Base-by-base conservation (phyloP, 202 grass and related monocot genomes). In the Hordeum pubiflorum region DNA sequence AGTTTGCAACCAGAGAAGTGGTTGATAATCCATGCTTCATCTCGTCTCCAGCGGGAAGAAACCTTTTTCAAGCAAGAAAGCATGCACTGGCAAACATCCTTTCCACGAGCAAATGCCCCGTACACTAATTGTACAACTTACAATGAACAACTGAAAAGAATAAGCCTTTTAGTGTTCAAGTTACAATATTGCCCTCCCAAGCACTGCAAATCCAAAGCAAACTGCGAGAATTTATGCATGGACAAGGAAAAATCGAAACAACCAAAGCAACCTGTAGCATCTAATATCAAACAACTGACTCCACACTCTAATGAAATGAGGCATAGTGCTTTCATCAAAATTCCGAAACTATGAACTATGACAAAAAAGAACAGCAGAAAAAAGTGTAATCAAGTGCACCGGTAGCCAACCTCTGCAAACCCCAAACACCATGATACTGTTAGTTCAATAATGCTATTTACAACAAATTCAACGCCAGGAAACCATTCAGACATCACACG, bases 121-220 rank as follows among this genome's bases (percentile, higher is more conserved):
- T 20, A 12, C 56, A 67, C 44, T 50, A 74, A 54, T 61, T 69
- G 62, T 77, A 57, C 41, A 59, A 59, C 31, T 75, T 80, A 84
- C 76, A 89, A 34, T 89, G 34, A 57, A 73, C 36, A 41, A 26
- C 46, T 80, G 63, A 78, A 82, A 82, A 24, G 27, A 26, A 26
- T 26, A 26, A 26, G 3, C 31, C n/a, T 58, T 89, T 74, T 67
- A 31, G 66, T 76, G 7, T 22, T 54, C 1, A 72, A 50, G 61
- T 67, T 83, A 78, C 76, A 89, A 41, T 76, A 77, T 36, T 39
- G 58, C 80, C 1, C 31, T 31, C 31, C 31, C 31, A 31, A 31
- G 6, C 63, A 86, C 31, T 37, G 63, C 32, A 58, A 81, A 82
- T 75, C 24, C 7, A 27, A 23, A 83, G 23, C n/a, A 69, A 79